These are phyloP conservation scores for Avicennia marina DNA, from an alignment of 257 asterid genomes.

Conservation along the genomic window DNA sequence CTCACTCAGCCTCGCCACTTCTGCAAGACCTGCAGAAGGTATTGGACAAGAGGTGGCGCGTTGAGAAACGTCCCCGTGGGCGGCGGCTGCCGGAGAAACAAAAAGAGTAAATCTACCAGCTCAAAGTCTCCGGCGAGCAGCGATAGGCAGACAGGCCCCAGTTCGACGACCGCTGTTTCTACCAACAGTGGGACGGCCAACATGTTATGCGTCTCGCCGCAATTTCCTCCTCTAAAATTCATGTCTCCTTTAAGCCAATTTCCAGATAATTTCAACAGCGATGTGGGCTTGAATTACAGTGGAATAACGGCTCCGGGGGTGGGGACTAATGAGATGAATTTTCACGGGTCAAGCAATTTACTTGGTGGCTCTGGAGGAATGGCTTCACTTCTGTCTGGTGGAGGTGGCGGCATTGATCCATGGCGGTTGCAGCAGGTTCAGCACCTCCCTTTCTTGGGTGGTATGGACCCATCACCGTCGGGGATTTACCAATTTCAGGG, in stretches of 20 bases:
- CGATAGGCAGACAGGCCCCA: conserved; percentile 32
- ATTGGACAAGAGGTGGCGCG: conserved; percentile 94
- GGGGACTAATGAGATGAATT: conserved; percentile 46
- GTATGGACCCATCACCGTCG: not conserved
- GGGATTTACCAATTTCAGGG: not conserved
- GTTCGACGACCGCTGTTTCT: conserved; percentile 45
- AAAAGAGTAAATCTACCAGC: conserved; percentile 41
- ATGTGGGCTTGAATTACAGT: conserved; percentile 42
- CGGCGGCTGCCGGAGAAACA: conserved; percentile 85
- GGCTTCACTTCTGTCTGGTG: conserved; percentile 37
- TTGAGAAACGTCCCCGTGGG: conserved; percentile 86
- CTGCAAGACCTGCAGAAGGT: conserved; percentile 86
- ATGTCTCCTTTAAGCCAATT: conserved; percentile 30
- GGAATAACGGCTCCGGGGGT: conserved; percentile 34
- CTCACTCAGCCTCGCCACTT: conserved; percentile 92
- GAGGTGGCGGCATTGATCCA: conserved; percentile 34
- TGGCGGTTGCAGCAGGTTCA: conserved; percentile 55
- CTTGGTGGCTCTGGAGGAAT: conserved; percentile 37
- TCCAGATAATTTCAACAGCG: conserved; percentile 29
- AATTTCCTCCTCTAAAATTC: conserved; percentile 31
- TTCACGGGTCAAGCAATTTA: conserved; percentile 27
- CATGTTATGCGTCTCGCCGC: conserved; percentile 45
- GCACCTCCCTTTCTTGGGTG: not conserved
- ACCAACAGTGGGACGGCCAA: conserved; percentile 29
- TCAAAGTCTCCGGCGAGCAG: conserved; percentile 67